These are phyloP conservation scores for Amesomyces nigricolor DNA, from an alignment of 2,329 filamentous ascomycete species.

Conservation along the genomic window DNA sequence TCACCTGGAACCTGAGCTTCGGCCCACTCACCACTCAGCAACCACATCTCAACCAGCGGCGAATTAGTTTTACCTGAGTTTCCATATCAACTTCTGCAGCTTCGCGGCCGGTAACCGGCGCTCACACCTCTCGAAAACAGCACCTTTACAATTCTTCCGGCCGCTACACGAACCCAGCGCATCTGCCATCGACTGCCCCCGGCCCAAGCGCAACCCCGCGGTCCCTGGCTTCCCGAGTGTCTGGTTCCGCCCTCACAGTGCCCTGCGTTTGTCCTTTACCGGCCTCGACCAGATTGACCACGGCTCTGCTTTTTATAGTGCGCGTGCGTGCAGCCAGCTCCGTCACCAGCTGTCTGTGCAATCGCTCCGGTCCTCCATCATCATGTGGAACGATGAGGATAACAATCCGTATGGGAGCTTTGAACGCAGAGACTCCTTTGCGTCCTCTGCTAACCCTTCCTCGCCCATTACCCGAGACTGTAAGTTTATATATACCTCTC, in stretches of 20 bases:
- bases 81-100: not conserved
- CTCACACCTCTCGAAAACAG: not conserved
- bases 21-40: constrained; percentile 6
- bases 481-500: constrained; percentile 38
- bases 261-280: not conserved
- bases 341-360: constrained; percentile 1
- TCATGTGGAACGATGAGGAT: constrained; percentile 98
- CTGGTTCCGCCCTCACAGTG: not conserved
- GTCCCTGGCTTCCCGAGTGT: not conserved
- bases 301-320: not conserved
- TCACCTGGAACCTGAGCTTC: constrained; percentile 5
- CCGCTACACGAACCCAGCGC: not conserved
- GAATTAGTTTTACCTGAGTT: not conserved
- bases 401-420: constrained; percentile 95
- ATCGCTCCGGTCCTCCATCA: not conserved
- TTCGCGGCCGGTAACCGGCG: not conserved
- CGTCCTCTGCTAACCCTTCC: constrained; percentile 60
- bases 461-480: constrained; percentile 54
- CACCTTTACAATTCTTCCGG: not conserved
- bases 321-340: constrained; percentile 3
- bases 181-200: not conserved
- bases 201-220: constrained; percentile 4
- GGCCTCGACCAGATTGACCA: not conserved
- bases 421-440: constrained; percentile 75
- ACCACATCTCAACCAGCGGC: constrained; percentile 8